Evolutionary conservation across 495 filamentous ascomycete species (phyloP), one percentile per base, ranked within the genome.

Genomic region (Penicillium roqueforti): DNA sequence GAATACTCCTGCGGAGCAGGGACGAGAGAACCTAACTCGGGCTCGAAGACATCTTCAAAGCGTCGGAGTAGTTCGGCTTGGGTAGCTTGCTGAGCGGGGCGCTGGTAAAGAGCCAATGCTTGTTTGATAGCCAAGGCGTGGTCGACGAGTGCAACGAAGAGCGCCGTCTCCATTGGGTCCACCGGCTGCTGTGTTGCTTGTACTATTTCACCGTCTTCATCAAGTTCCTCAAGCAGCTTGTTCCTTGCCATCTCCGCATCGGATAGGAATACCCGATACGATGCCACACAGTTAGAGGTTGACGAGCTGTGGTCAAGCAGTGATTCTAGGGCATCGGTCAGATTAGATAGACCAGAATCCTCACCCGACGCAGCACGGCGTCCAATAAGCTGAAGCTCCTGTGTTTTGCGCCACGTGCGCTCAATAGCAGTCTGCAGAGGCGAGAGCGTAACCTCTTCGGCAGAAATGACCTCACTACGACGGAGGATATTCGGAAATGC

Each of bases 401-500:
- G 80, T 10, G 92, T 93, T 76, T 97, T 97, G 47, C 90, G 82
- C 62, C 87, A 84, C 32, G 95, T 89, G n/a, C 92, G 82, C 66
- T 97, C 92, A 41, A 97, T 80, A 4, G 88, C 93, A 6, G 90
- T 92, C 62, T 97, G 87, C 54, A 92, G 73, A 8, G 92, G 87
- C 20, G 82, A 80, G 13, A 96, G 67, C 3, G 78, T 77, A 19
- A 88, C 66, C 25, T 83, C 82, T n/a, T 82, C 73, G n/a, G 80
- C 76, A 3, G 78, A 67, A 10, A 95, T 68, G 51, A 98, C 85
- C 70, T 97, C 93, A 62, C 89, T 95, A 40, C 91, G 80, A 32
- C 91, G 82, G 22, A 96, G 76, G 37, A 98, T 93, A 8, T 91
- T 96, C 6, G 93, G 95, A 72, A 98, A 97, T 1, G 86, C 60